These are phyloP conservation scores for Fermentozyma sake DNA, from an alignment of 1,139 yeast species.

Conservation along the genomic window DNA sequence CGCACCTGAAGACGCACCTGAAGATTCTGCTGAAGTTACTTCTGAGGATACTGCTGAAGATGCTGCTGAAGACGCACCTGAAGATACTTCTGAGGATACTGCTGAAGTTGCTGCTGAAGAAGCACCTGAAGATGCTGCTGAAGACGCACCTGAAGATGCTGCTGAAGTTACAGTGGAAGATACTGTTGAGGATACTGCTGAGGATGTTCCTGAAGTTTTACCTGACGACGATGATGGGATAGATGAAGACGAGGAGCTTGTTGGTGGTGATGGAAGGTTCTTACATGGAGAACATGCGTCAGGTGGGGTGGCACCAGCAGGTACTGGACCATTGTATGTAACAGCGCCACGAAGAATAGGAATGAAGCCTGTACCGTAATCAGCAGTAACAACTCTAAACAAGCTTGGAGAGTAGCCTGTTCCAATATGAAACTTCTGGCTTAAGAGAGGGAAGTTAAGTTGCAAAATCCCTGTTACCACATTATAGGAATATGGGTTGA, in stretches of 20 bases:
- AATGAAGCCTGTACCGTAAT: slow-evolving; percentile 10
- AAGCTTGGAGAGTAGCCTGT: slow-evolving; percentile 9
- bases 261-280: slow-evolving; percentile 3
- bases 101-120: slow-evolving; percentile 1
- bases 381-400: slow-evolving; percentile 12
- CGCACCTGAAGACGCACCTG: no score
- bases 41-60: background rate
- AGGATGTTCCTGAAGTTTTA: slow-evolving; percentile 1
- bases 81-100: background rate
- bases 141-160: no score
- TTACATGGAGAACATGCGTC: slow-evolving; percentile 4
- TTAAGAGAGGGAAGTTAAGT: slow-evolving; percentile 7
- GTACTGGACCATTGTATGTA: slow-evolving; percentile 13
- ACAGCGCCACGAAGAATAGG: slow-evolving; percentile 15
- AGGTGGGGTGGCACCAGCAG: slow-evolving; percentile 2
- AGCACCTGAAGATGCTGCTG: slow-evolving; percentile 1
- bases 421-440: slow-evolving; percentile 22
- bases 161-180: slow-evolving; percentile 1
- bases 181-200: slow-evolving; percentile 1
- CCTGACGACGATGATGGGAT: slow-evolving; percentile 1
- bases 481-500: no score
- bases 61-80: no score
- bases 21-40: background rate
- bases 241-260: slow-evolving; percentile 1
- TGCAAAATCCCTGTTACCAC: slow-evolving; percentile 21